Base-by-base conservation (phyloP, 2,329 filamentous ascomycete species). In the Aspergillus hortae region DNA sequence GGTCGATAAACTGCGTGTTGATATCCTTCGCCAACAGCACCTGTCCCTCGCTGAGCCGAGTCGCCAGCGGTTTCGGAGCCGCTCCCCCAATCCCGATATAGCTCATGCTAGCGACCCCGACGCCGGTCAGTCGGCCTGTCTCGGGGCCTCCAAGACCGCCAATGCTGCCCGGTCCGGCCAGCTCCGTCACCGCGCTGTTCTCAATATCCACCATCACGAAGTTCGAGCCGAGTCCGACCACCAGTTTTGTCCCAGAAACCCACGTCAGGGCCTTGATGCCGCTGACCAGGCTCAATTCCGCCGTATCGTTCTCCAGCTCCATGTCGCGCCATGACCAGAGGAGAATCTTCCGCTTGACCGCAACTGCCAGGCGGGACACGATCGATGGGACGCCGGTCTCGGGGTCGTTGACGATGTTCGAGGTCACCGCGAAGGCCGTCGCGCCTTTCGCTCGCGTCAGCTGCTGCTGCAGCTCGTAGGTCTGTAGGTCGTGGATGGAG, bases 251-350 rank as follows among this genome's bases (percentile, higher is more conserved):
- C 12, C 90, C 91, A 53, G 84, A 91, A 6, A 90, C 89, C 94
- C 94, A 99, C 2, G 89, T 95, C 56, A 97, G 77, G 12, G 87
- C 92, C 65, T 94, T 90, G 56, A 96, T 89, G 19, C 88, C 85
- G 64, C 92, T 92, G 32, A 90, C 79, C 42, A 97, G 79, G 1
- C 85, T 83, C 35, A 96, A 83, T 73, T 97, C 94, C 25, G 78
- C 77, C 0, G 87, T 84, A 32, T 94, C 85, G 3, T 82, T 61
- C 44, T 82, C 82, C 40, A 96, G 79, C 74, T 97, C 94, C 77
- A 91, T 94, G 68, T 96, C 92, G 63, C 94, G 88, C 94, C 95
- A 99, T 64, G 87, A 89, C 92, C 94, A 99, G 50, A 96, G 74
- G 55, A 97, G 71, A 48, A 99, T 79, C 63, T 89, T 89, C 65